phyloP scores from a whole-genome alignment of 768 basidiomycete genomes.

The Fomitopsis pulvina region DNA sequence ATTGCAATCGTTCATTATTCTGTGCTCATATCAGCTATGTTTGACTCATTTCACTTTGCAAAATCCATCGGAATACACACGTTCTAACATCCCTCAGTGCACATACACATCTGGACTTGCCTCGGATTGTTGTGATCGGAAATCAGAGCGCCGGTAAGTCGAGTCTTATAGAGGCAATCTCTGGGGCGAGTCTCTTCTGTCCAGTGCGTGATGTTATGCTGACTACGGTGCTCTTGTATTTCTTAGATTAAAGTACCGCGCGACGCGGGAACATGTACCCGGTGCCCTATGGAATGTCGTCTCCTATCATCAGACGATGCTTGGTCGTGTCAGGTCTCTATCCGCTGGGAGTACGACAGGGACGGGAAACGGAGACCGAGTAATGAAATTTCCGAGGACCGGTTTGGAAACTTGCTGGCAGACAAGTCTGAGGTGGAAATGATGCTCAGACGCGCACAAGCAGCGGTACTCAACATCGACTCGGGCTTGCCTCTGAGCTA shows the following conservation, averaged over 20 bases:
- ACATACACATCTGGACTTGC: conserved; percentile 41
- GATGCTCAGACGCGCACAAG: conserved; percentile 52
- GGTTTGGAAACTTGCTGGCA: conserved; percentile 38
- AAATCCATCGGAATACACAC: neutral
- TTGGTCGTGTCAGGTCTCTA: conserved; percentile 33
- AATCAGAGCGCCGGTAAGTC: conserved; percentile 47
- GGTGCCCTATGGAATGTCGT: conserved; percentile 32
- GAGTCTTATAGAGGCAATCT: conserved; percentile 44
- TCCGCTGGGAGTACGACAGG: conserved; percentile 32
- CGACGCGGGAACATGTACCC: conserved; percentile 41
- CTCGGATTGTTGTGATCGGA: conserved; percentile 44
- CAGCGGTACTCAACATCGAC: conserved; percentile 47
- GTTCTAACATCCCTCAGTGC: conserved; percentile 20
- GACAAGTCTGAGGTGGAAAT: conserved; percentile 41
- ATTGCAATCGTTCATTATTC: neutral
- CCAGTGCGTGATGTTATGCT: conserved; percentile 11
- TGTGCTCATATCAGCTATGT: no score
- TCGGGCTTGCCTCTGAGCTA: conserved; percentile 18
- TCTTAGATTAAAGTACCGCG: conserved; percentile 41
- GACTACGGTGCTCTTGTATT: neutral
- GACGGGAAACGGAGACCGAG: conserved; percentile 23
- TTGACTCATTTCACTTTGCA: neutral
- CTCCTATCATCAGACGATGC: conserved; percentile 15
- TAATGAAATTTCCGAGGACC: conserved; percentile 21
- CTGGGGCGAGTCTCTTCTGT: conserved; percentile 29